Conservation (phyloP, 345 rosid genomes). For the Limnanthes douglasii region DNA sequence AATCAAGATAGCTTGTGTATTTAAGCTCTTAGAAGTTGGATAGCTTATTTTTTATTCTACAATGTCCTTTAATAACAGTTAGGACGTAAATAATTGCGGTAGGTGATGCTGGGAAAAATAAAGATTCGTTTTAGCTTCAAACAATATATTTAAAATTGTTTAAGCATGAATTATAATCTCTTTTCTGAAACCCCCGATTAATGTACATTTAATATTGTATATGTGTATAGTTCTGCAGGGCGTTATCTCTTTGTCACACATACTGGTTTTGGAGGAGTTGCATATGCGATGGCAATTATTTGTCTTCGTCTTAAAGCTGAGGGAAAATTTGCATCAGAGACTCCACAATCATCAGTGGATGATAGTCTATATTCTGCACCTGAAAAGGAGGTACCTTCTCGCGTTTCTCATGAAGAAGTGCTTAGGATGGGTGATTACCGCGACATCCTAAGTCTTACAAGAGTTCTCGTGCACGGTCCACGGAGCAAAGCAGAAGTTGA, state of each 20-base stretch:
- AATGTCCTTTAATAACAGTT: too few relatives aligned
- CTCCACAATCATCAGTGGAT: constrained; percentile 11
- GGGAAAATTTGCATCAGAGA: constrained; percentile 17
- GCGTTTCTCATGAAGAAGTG: constrained; percentile 61
- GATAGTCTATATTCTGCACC: too few relatives aligned
- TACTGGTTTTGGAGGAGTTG: constrained; percentile 86
- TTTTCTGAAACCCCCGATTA: too few relatives aligned
- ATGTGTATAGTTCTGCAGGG: constrained; percentile 53
- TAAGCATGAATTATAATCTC: too few relatives aligned
- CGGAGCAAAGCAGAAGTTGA: constrained; percentile 90
- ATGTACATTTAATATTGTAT: not conserved
- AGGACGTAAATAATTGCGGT: too few relatives aligned
- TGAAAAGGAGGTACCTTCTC: constrained; percentile 20
- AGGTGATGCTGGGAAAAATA: too few relatives aligned
- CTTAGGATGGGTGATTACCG: constrained; percentile 80
- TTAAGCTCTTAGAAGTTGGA: too few relatives aligned
- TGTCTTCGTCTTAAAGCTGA: constrained; percentile 61
- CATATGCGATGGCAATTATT: constrained; percentile 84
- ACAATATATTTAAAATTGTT: too few relatives aligned
- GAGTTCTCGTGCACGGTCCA: constrained; percentile 86
- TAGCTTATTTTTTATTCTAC: too few relatives aligned
- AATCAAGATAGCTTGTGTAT: too few relatives aligned
- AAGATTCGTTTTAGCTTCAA: too few relatives aligned
- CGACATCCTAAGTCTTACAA: constrained; percentile 84
- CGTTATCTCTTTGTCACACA: constrained; percentile 81